Conservation (phyloP, 2,329 filamentous ascomycete genomes). For the Aspergillus awamori region DNA sequence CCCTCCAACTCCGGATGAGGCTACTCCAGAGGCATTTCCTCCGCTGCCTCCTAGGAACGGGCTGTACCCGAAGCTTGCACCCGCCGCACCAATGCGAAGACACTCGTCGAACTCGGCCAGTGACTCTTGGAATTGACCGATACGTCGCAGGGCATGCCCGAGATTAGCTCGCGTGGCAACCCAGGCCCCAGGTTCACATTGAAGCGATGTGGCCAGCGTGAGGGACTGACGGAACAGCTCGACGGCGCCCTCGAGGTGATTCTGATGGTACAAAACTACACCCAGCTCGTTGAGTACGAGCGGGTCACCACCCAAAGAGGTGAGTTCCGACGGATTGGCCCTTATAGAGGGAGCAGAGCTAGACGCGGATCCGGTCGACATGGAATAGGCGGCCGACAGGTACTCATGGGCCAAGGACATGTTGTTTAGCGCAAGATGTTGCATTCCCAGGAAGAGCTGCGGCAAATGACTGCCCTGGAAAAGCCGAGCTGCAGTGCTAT, state of each 20-base stretch:
- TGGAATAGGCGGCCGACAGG: slow-evolving; percentile 79
- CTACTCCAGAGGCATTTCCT: slow-evolving; percentile 37
- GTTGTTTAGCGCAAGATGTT: slow-evolving; percentile 94
- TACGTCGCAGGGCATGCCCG: slow-evolving; percentile 79
- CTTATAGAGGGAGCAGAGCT: slow-evolving; percentile 32
- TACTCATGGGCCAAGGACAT: slow-evolving; percentile 94
- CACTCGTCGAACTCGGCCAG: slow-evolving; percentile 85
- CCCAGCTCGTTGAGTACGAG: slow-evolving; percentile 94
- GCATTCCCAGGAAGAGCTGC: slow-evolving; percentile 96
- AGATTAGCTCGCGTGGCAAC: slow-evolving; percentile 84
- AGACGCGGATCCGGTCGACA: slow-evolving; percentile 47
- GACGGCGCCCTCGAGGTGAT: slow-evolving; percentile 73
- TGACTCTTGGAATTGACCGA: slow-evolving; percentile 69
- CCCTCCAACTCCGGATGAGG: slow-evolving; percentile 46
- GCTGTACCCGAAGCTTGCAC: slow-evolving; percentile 75
- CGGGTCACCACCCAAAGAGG: slow-evolving; percentile 63
- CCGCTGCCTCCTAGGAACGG: slow-evolving; percentile 56
- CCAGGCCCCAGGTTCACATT: slow-evolving; percentile 80
- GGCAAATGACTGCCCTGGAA: slow-evolving; percentile 98
- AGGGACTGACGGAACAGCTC: slow-evolving; percentile 78
- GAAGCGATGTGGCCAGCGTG: slow-evolving; percentile 74
- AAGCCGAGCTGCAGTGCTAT: slow-evolving; percentile 88
- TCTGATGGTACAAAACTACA: slow-evolving; percentile 92
- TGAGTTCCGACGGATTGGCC: slow-evolving; percentile 23
- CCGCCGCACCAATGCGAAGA: slow-evolving; percentile 73